Evolutionary conservation across 2,329 filamentous ascomycete species (phyloP), one percentile per base, ranked within the genome.

Genomic region (Ceratocystis papillata): DNA sequence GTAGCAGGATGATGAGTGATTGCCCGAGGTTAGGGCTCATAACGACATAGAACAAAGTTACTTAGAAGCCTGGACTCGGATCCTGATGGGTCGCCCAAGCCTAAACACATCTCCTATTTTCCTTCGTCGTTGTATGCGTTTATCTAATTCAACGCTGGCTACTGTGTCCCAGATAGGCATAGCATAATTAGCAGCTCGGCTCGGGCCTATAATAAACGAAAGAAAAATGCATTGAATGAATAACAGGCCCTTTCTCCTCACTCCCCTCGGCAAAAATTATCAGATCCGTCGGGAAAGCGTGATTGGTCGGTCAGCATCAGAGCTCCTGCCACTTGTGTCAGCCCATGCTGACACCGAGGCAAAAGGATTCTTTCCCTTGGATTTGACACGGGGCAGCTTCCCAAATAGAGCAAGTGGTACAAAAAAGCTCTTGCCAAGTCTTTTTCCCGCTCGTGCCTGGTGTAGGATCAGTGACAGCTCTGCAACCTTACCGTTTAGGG

Each of bases 401-500:
- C 48, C 25, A 30, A 57, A 37, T 4, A 33, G 33, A 2, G 55
- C 30, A 37, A 12, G 55, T 59, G 6, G 28, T 59, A 59, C 55
- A 59, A 59, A 37, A 59, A 8, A 20, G 17, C 17, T 20, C 3
- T 17, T 37, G 28, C 55, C 55, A 59, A 59, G 55, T 17, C 2
- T 8, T 37, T 59, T 37, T 37, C 28, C 12, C 55, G 33, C 55
- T 37, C 7, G 17, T 17, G 33, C 55, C 28, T 8, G 17, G 55
- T 59, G 55, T 37, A 59, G 55, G 55, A 59, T 59, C 28, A 59
- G 17, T 59, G 55, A 59, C 55, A 59, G 28, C 28, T 59, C 28
- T 37, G 28, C 2, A 5, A 59, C 1, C 17, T 59, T n/a, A 17
- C 55, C 17, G 8, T n/a, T 59, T 37, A 28, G 55, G 55, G 48